A percentile compares a stretch with the other conserved stretches of the same genome.
These are phyloP conservation scores for Psilocybe cubensis DNA, from an alignment of 768 basidiomycete species.

Conservation along the genomic window DNA sequence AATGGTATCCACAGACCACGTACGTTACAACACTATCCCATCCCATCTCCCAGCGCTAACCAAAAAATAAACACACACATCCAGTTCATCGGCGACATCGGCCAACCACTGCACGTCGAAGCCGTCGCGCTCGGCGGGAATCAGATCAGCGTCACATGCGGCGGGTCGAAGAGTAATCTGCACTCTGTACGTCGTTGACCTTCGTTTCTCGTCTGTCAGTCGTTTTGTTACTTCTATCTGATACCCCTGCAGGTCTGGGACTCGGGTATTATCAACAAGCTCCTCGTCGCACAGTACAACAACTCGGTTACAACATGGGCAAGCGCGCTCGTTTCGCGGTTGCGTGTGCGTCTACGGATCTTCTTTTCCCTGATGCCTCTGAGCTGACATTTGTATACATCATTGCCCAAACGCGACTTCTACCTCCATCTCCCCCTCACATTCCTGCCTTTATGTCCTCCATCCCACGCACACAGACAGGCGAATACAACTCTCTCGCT, in stretches of 20 bases:
- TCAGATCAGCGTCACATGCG: constrained; percentile 42
- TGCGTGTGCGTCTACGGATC: constrained; percentile 43
- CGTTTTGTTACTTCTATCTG: background rate
- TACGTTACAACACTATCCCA: constrained; percentile 9
- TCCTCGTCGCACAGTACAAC: constrained; percentile 35
- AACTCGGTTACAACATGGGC: constrained; percentile 44
- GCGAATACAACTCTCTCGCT: constrained; percentile 31
- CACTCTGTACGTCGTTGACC: constrained; percentile 38
- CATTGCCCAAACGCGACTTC: too few species aligned
- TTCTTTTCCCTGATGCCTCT: too few species aligned
- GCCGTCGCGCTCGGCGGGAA: constrained; percentile 48
- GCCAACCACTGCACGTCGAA: constrained; percentile 54
- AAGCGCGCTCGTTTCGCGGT: constrained; percentile 39
- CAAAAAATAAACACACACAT: background rate
- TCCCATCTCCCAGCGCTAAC: background rate
- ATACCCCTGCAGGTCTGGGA: constrained; percentile 37
- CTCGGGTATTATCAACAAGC: constrained; percentile 42
- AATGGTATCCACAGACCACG: constrained; percentile 30
- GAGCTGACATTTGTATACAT: too few species aligned
- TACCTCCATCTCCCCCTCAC: too few species aligned
- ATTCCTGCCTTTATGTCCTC: background rate
- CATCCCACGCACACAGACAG: constrained; percentile 26
- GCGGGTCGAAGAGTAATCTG: constrained; percentile 43
- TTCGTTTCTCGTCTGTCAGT: background rate
- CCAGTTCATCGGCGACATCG: constrained; percentile 52